Evolutionary conservation across 83 land plant genomes (phyloP).

Genomic region (Picea abies): DNA sequence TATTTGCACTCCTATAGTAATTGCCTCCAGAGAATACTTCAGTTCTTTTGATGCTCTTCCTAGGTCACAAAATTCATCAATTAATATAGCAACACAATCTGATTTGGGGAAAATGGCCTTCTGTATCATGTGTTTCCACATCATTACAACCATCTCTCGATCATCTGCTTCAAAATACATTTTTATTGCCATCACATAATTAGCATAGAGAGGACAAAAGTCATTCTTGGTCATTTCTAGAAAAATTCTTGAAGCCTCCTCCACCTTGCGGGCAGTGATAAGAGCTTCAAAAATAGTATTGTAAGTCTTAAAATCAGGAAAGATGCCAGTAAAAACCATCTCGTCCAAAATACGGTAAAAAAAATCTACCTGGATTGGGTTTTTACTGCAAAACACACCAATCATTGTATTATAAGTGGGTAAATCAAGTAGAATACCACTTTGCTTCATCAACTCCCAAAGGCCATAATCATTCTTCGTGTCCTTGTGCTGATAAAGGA

Average conservation of each 20-base stretch:
- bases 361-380: not conserved
- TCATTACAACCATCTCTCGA: conserved; percentile 9
- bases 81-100: too few species aligned
- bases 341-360: conserved; percentile 12
- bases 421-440: not conserved
- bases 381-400: not conserved
- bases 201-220: not conserved
- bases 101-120: too few species aligned
- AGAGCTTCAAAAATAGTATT: conserved; percentile 26
- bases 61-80: too few species aligned
- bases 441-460: conserved; percentile 13
- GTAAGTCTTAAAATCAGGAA: conserved; percentile 22
- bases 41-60: too few species aligned
- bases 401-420: conserved; percentile 14
- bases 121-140: too few species aligned
- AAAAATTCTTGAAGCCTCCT: not conserved
- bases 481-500: not conserved
- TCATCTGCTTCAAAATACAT: conserved; percentile 18
- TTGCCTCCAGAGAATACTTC: too few species aligned
- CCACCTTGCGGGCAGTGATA: not conserved
- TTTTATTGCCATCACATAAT: conserved; percentile 18
- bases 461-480: not conserved
- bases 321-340: conserved; percentile 22
- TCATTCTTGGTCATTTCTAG: conserved; percentile 24
- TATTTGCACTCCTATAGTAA: too few species aligned